Evolutionary conservation across 2,329 filamentous ascomycete species (phyloP).

Genomic region (Rutstroemia sp.): DNA sequence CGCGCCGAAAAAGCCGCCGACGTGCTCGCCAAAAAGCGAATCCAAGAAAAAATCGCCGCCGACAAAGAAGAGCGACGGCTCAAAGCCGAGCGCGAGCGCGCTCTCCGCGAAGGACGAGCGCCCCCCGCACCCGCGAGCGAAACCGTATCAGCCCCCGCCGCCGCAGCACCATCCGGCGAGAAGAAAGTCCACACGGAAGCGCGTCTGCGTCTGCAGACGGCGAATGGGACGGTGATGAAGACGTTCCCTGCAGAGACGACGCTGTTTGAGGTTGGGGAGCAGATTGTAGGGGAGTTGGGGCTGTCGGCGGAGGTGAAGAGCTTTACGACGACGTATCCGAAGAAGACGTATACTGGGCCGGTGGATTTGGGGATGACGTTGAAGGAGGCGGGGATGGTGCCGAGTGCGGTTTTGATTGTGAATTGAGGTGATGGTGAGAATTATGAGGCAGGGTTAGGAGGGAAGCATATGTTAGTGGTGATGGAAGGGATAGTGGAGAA

Average conservation of each 20-base stretch:
- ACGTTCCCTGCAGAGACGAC: slow-evolving; percentile 85
- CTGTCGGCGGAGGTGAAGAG: slow-evolving; percentile 55
- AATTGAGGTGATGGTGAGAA: slow-evolving; percentile 33
- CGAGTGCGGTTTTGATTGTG: slow-evolving; percentile 83
- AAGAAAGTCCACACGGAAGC: slow-evolving; percentile 61
- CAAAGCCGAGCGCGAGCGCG: slow-evolving; percentile 81
- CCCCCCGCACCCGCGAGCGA: slow-evolving; percentile 32
- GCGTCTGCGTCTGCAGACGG: slow-evolving; percentile 72
- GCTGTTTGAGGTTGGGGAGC: slow-evolving; percentile 81
- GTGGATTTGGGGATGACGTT: slow-evolving; percentile 82
- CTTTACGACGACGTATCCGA: slow-evolving; percentile 82
- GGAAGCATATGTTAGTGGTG: background rate
- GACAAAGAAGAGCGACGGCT: slow-evolving; percentile 85
- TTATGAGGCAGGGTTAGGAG: background rate
- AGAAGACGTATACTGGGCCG: slow-evolving; percentile 64
- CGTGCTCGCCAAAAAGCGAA: slow-evolving; percentile 75
- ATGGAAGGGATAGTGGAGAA: background rate
- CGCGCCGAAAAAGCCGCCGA: slow-evolving; percentile 83
- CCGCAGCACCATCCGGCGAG: slow-evolving; percentile 37
- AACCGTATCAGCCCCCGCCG: slow-evolving; percentile 30
- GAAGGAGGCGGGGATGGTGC: slow-evolving; percentile 84
- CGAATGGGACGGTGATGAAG: slow-evolving; percentile 73
- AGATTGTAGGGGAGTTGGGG: slow-evolving; percentile 64
- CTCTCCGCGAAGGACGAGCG: slow-evolving; percentile 69
- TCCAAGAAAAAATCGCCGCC: slow-evolving; percentile 88